phyloP scores from a whole-genome alignment of 768 basidiomycete species.

The Leccinum longicurvipes region DNA sequence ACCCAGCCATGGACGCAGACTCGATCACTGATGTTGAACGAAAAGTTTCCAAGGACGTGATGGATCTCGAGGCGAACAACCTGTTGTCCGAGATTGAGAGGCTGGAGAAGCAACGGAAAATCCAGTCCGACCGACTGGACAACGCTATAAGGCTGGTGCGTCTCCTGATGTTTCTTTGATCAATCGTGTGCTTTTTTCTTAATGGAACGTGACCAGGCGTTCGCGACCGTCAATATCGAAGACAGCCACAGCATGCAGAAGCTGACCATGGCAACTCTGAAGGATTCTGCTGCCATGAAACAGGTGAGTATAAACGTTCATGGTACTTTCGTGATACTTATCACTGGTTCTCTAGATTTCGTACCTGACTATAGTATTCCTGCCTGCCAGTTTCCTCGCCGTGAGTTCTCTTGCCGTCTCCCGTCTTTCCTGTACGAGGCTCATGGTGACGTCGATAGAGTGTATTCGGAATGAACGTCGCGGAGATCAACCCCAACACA shows the following conservation, averaged over 20 bases:
- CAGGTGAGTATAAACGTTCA: conserved; percentile 12
- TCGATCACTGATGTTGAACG: conserved; percentile 10
- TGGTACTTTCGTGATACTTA: neutral
- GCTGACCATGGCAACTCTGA: conserved; percentile 46
- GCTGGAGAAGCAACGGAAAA: conserved; percentile 25
- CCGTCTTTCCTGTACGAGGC: neutral
- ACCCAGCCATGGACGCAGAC: conserved; percentile 42
- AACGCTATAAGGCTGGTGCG: conserved; percentile 33
- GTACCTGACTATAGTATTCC: conserved; percentile 59
- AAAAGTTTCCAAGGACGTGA: conserved; percentile 3
- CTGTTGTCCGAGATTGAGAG: conserved; percentile 45
- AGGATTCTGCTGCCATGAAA: conserved; percentile 41
- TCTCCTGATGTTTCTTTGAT: neutral
- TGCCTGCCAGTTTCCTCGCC: conserved; percentile 49
- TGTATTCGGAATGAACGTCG: conserved; percentile 29
- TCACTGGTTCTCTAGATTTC: conserved; percentile 37
- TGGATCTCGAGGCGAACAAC: conserved; percentile 19
- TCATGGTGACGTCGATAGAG: conserved; percentile 25
- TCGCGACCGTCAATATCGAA: conserved; percentile 56
- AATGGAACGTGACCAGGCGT: conserved; percentile 39
- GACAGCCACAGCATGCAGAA: conserved; percentile 52
- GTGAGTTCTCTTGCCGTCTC: conserved; percentile 17
- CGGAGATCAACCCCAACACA: conserved; percentile 28
- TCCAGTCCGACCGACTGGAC: conserved; percentile 28
- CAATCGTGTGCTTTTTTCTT: neutral